Evolutionary conservation across 2,329 filamentous ascomycete genomes (phyloP), one percentile per base, ranked within the genome.

Genomic region (Magnaporthiopsis rhizophila): DNA sequence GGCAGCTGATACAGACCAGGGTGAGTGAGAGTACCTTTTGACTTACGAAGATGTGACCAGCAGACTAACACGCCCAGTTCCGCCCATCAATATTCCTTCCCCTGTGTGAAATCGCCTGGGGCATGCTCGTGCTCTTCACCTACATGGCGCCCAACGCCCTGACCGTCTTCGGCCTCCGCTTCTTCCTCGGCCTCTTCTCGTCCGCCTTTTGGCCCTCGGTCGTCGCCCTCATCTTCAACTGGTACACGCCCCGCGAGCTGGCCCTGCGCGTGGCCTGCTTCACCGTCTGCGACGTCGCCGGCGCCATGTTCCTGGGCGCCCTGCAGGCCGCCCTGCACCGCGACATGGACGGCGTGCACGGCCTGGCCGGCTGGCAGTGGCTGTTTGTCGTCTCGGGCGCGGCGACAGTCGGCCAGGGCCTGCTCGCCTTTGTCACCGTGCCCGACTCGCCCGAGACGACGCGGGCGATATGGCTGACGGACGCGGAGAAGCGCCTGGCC

Each of bases 191-290:
- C 0, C 68, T 77, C 7, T 71, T 78, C 58, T 53, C 50, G 18
- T 63, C 62, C 15, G 57, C 62, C 12, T 63, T 59, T 12, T 63
- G 62, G 62, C 62, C 62, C 3, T 58, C 53, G 32, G 57, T 63
- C n/a, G 56, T 63, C 18, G 57, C 53, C 36, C 62, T 63, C 26
- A 63, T 63, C 32, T 63, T 63, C 38, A 66, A 75, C 65, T 81
- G 78, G 77, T 81, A 80, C 64, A 78, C 72, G 0, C 77, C 76
- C 0, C 69, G 69, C 13, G 79, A 80, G 66, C 71, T 80, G 3
- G 77, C 74, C 0, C 80, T 80, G 65, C 70, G 78, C 7, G 75
- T 63, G 18, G 62, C 62, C n/a, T 58, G 53, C 62, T 63, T 63
- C 32, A 59, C 53, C n/a, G 32, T 63, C n/a, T 58, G 62, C 34